Conservation (phyloP, 2,329 filamentous ascomycete species). For the Cladobotryum mycophilum region DNA sequence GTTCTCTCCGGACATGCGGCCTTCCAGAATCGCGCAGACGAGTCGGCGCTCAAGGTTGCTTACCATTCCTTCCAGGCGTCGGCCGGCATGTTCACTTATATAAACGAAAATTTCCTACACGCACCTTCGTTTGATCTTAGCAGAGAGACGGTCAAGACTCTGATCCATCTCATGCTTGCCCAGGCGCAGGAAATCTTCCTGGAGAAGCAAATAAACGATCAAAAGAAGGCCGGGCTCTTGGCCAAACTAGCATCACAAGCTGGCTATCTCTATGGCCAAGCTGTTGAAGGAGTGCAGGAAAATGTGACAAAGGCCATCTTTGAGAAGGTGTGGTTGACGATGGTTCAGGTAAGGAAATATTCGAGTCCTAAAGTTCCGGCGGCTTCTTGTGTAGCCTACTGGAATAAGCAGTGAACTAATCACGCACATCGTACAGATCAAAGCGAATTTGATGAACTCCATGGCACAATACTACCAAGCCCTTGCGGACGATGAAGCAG, state of each 20-base stretch:
- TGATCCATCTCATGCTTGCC: constrained; percentile 88
- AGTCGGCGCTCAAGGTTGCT: constrained; percentile 87
- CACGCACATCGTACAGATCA: constrained; percentile 44
- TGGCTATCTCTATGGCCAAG: constrained; percentile 79
- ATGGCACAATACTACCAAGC: constrained; percentile 93
- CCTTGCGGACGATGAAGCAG: constrained; percentile 80
- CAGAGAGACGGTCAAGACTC: constrained; percentile 87
- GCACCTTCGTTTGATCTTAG: constrained; percentile 95
- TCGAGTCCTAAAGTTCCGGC: not conserved
- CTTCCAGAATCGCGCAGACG: constrained; percentile 84
- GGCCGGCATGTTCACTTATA: constrained; percentile 99
- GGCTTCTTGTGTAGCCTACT: not conserved
- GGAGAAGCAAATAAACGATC: constrained; percentile 88
- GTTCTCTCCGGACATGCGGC: constrained; percentile 94
- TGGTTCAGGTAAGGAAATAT: constrained; percentile 58
- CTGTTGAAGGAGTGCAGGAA: constrained; percentile 83
- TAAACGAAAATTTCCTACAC: constrained; percentile 98
- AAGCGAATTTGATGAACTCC: constrained; percentile 76
- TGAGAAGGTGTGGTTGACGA: constrained; percentile 84
- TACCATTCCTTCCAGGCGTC: constrained; percentile 98
- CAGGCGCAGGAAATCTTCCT: constrained; percentile 97
- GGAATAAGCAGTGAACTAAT: not conserved
- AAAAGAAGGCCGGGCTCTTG: constrained; percentile 85
- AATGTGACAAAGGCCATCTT: constrained; percentile 88
- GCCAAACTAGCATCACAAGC: constrained; percentile 92